Conservation (phyloP, 306 rosid species). For the Cicer pinnatifidum region DNA sequence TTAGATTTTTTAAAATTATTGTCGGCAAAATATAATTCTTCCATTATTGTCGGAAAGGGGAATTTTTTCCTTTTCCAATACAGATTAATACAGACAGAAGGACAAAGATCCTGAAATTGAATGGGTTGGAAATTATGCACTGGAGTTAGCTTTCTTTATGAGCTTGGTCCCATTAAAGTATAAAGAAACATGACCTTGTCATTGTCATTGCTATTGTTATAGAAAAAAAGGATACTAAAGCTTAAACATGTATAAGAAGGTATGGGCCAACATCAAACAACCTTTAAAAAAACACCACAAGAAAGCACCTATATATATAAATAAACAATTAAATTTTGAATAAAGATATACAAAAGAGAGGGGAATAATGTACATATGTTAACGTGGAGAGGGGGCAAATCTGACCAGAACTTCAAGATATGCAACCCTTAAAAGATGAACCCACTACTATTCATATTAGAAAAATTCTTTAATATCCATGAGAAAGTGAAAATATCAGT, state of each 20-base stretch:
- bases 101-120: slow-evolving; percentile 42
- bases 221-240: slow-evolving; percentile 51
- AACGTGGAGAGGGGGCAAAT: slow-evolving; percentile 73
- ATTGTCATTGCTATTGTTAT: slow-evolving; percentile 52
- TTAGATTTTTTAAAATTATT: not conserved
- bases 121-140: slow-evolving; percentile 43
- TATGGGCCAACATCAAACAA: slow-evolving; percentile 51
- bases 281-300: slow-evolving; percentile 45
- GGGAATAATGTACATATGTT: slow-evolving; percentile 44
- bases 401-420: slow-evolving; percentile 52
- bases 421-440: slow-evolving; percentile 65
- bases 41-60: slow-evolving; percentile 33
- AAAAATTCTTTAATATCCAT: too few relatives aligned
- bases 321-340: not conserved
- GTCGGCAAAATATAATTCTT: slow-evolving; percentile 20
- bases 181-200: slow-evolving; percentile 51
- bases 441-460: slow-evolving; percentile 53
- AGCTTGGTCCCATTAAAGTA: slow-evolving; percentile 52
- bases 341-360: slow-evolving; percentile 38
- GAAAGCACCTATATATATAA: not conserved
- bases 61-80: not conserved
- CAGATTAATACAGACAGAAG: slow-evolving; percentile 36
- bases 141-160: slow-evolving; percentile 45
- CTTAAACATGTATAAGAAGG: slow-evolving; percentile 49
- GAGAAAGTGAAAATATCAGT: too few relatives aligned